Conservation (phyloP, 2,329 filamentous ascomycete species). For the Diaporthe sp. region DNA sequence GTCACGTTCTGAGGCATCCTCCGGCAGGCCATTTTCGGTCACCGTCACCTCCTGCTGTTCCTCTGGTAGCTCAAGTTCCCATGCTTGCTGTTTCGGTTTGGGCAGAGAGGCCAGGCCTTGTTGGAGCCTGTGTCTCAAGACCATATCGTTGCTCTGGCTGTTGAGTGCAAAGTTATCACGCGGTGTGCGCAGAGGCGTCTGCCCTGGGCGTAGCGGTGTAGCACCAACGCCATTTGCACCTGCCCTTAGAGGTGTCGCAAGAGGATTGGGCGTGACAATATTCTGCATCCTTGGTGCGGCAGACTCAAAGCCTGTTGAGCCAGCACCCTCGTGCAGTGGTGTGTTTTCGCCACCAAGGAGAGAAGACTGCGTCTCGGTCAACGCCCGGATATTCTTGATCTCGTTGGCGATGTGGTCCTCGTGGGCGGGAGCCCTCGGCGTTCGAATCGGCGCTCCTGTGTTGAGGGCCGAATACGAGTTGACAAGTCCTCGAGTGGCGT, state of each 20-base stretch:
- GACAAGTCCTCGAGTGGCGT: conserved; percentile 86
- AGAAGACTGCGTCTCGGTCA: conserved; percentile 94
- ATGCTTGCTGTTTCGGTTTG: conserved; percentile 92
- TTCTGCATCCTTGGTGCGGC: conserved; percentile 84
- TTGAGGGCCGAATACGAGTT: conserved; percentile 89
- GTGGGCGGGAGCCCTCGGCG: conserved; percentile 89
- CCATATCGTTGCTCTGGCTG: conserved; percentile 73
- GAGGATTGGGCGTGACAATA: conserved; percentile 92
- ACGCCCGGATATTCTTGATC: conserved; percentile 90
- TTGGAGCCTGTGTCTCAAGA: conserved; percentile 76
- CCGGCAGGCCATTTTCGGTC: conserved; percentile 56
- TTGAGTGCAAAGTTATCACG: conserved; percentile 91
- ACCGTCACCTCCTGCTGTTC: conserved; percentile 74
- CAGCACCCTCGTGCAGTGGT: conserved; percentile 82
- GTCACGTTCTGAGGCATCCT: conserved; percentile 80
- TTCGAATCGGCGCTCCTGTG: conserved; percentile 87
- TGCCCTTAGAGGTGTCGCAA: conserved; percentile 88
- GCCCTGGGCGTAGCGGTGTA: conserved; percentile 77
- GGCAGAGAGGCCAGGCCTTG: conserved; percentile 85
- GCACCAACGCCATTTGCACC: conserved; percentile 73
- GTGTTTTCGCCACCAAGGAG: conserved; percentile 95
- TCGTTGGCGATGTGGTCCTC: conserved; percentile 98
- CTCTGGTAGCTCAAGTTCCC: conserved; percentile 92
- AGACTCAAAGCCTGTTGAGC: conserved; percentile 90
- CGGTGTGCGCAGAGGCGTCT: conserved; percentile 89